A percentile compares a stretch with the other conserved stretches of the same genome.
Evolutionary conservation across 495 filamentous ascomycete species (phyloP).

Genomic region (Aspergillus sclerotiicarbonarius): DNA sequence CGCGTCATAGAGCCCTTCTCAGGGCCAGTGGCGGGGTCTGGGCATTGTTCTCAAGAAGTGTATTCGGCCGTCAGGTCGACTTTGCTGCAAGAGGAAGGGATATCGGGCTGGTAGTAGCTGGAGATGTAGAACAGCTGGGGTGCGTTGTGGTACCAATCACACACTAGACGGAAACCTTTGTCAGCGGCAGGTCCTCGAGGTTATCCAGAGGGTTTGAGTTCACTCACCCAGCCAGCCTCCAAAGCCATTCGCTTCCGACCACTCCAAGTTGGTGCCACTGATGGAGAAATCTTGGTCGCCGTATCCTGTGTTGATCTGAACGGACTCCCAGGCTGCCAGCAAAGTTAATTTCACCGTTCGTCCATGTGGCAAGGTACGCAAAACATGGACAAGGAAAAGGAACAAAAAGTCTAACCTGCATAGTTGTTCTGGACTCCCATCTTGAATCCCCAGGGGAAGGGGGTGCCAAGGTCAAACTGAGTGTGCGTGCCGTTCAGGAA

Average conservation of each 20-base stretch:
- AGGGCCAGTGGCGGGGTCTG: neutral
- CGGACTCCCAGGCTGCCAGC: constrained; percentile 39
- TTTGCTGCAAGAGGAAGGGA: constrained; percentile 46
- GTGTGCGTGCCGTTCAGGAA: constrained; percentile 45
- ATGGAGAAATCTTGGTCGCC: constrained; percentile 40
- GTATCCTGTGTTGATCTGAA: constrained; percentile 41
- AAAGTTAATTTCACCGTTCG: neutral
- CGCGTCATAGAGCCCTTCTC: constrained; percentile 15
- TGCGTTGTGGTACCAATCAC: constrained; percentile 54
- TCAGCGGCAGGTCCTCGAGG: constrained; percentile 9
- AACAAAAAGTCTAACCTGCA: constrained; percentile 8
- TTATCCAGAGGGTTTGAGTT: neutral
- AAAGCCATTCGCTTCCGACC: constrained; percentile 37
- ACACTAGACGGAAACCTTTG: constrained; percentile 33
- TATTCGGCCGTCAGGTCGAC: constrained; percentile 36
- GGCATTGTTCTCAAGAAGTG: constrained; percentile 10
- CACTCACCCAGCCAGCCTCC: constrained; percentile 54
- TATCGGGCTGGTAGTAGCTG: constrained; percentile 22
- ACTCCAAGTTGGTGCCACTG: constrained; percentile 36
- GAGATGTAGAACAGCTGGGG: constrained; percentile 54
- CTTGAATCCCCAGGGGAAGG: constrained; percentile 39
- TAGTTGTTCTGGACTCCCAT: constrained; percentile 30
- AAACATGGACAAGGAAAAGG: constrained; percentile 20
- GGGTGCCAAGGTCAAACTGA: constrained; percentile 33
- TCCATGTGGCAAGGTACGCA: neutral